Evolutionary conservation across 2,329 filamentous ascomycete species (phyloP).

Genomic region (Raffaelea albimanens): DNA sequence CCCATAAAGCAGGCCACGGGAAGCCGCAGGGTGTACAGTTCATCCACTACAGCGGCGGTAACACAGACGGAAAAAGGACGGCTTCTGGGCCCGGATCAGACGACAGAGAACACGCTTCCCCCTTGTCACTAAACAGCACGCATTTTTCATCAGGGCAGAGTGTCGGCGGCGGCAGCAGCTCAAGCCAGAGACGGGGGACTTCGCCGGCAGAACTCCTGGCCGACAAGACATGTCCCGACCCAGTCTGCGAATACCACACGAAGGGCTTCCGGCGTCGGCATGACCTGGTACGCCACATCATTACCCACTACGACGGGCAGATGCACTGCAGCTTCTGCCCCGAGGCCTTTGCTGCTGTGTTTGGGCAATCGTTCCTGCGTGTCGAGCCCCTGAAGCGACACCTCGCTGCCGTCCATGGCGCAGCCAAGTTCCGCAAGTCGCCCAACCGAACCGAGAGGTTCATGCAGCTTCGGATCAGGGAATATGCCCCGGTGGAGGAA

Average conservation of each 20-base stretch:
- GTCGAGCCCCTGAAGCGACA: slow-evolving; percentile 8
- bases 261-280: slow-evolving; percentile 6
- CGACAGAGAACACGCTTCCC: no score
- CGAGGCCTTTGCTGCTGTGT: slow-evolving; percentile 1
- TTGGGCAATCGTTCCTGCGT: slow-evolving; percentile 2
- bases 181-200: background rate
- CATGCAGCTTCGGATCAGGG: background rate
- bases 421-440: slow-evolving; percentile 5
- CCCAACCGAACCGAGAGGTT: slow-evolving; percentile 6
- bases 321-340: slow-evolving; percentile 9
- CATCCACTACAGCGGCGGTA: no score
- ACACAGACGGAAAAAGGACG: no score
- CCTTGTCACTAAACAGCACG: no score
- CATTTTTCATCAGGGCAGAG: no score
- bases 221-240: slow-evolving; percentile 4
- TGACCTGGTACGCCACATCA: slow-evolving; percentile 8
- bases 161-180: background rate
- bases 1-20: no score
- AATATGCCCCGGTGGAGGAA: background rate
- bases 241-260: slow-evolving; percentile 2
- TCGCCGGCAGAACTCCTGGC: slow-evolving; percentile 4
- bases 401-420: slow-evolving; percentile 5
- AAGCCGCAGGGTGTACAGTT: no score
- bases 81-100: no score
- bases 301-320: slow-evolving; percentile 7